These are phyloP conservation scores for Populus davidiana DNA, from an alignment of 345 rosid genomes.

Conservation along the genomic window DNA sequence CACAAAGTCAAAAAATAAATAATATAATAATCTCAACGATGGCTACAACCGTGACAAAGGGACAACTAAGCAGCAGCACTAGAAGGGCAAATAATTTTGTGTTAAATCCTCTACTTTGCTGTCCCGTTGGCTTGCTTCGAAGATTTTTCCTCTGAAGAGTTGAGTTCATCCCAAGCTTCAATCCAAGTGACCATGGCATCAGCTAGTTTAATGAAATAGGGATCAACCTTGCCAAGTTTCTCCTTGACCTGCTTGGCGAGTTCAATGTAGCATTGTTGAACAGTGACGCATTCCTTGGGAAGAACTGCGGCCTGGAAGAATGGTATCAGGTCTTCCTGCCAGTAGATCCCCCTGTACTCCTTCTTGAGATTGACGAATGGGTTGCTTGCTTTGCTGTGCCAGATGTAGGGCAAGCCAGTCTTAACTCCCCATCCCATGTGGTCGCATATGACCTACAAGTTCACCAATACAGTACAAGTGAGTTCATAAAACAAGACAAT, in stretches of 20 bases:
- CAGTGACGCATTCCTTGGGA: slow-evolving; percentile 46
- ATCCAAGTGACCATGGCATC: slow-evolving; percentile 59
- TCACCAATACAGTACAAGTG: not conserved
- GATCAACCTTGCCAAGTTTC: slow-evolving; percentile 39
- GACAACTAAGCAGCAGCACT: not conserved
- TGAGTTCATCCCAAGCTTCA: slow-evolving; percentile 55
- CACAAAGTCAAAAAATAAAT: too few relatives aligned
- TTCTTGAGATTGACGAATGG: slow-evolving; percentile 40
- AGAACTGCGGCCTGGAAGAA: slow-evolving; percentile 42
- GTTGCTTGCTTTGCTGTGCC: slow-evolving; percentile 46
- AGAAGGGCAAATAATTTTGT: not conserved
- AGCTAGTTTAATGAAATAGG: slow-evolving; percentile 44
- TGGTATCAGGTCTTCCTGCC: slow-evolving; percentile 50
- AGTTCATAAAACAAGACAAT: not conserved
- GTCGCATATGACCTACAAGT: slow-evolving; percentile 48
- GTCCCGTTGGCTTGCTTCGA: slow-evolving; percentile 13
- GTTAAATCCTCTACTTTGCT: slow-evolving; percentile 14
- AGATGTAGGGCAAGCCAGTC: slow-evolving; percentile 41
- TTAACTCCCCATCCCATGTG: slow-evolving; percentile 58
- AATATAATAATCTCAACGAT: not conserved
- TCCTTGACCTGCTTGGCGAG: slow-evolving; percentile 43
- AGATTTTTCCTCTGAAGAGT: slow-evolving; percentile 15
- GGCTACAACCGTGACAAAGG: not conserved
- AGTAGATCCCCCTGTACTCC: slow-evolving; percentile 42
- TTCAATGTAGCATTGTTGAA: slow-evolving; percentile 46